phyloP scores from a whole-genome alignment of 1,139 yeast genomes.

The Magnusiomyces magnusii region DNA sequence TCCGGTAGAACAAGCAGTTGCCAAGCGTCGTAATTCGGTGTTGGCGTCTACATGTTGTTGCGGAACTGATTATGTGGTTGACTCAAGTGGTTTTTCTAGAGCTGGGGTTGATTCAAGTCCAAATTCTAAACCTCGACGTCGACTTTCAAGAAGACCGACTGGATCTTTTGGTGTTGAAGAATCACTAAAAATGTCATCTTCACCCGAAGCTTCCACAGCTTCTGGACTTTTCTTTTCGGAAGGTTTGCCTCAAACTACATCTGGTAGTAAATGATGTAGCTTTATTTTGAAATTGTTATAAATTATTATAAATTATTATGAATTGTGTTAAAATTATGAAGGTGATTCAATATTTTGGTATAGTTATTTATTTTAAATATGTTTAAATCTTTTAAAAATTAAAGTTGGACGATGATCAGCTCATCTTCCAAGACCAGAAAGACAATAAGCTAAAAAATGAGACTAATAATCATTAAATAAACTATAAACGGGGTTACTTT shows the following conservation, averaged over 20 bases:
- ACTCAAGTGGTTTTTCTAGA: background rate
- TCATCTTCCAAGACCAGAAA: no score
- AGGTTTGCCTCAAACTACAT: constrained; percentile 33
- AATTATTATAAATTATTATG: no score
- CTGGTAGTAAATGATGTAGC: constrained; percentile 3
- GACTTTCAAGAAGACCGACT: constrained; percentile 28
- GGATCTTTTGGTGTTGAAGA: constrained; percentile 32
- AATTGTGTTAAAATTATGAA: no score
- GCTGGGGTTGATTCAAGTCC: constrained; percentile 1
- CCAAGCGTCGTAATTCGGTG: constrained; percentile 30
- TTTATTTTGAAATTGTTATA: background rate
- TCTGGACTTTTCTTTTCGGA: constrained; percentile 30
- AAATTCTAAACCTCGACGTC: constrained; percentile 12
- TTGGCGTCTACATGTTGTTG: background rate
- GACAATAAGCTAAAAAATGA: no score
- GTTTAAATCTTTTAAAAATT: no score
- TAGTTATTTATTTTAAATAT: no score
- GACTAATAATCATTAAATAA: no score
- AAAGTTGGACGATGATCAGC: no score
- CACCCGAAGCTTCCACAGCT: constrained; percentile 15
- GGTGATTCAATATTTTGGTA: no score
- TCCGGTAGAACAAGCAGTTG: constrained; percentile 22
- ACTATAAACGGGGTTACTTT: no score
- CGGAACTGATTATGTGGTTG: no score
- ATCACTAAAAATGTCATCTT: constrained; percentile 24